Evolutionary conservation across 2,329 filamentous ascomycete species (phyloP), one percentile per base, ranked within the genome.

Genomic region (Hypoxylon sp.): DNA sequence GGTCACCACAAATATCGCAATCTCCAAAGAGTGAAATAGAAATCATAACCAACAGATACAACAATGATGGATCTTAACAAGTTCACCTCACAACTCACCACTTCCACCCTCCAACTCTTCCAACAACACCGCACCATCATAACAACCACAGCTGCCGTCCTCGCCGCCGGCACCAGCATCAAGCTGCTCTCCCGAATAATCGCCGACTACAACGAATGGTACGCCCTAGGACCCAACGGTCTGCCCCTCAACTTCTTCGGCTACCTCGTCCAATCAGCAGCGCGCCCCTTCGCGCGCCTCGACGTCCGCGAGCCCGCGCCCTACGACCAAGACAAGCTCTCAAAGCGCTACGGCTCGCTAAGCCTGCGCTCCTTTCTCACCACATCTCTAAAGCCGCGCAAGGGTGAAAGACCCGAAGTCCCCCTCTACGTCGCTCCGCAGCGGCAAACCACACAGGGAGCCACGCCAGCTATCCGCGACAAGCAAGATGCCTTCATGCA

Each of bases 191-290:
- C 68, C 9, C 65, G 69, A 43, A 65, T 72, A 25, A 30, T 70
- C 27, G 56, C 68, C 54, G 75, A 74, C 67, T 83, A 83, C 71
- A 76, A 71, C 8, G 76, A 72, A 55, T 83, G 73, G 68, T 74
- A 81, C 14, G 77, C 77, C 0, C 76, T 83, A 25, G 81, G 81
- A 1, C 76, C 75, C 0, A 81, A 81, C 52, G 81, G 81, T 11
- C 60, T 81, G 0, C 80, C 81, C 0, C 74, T 81, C 71, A 83
- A 83, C 60, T 29, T 77, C 32, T 55, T 75, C 29, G 81, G 81
- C 41, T 83, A 80, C 78, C 66, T 79, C 0, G n/a, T 78, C 9
- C 78, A 80, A 63, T 68, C 72, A 6, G 5, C 69, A 6, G 58
- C 77, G 5, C 73, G 73, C 41, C 70, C 73, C 2, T 29, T 81